Percentiles rank a stretch among this genome's conserved stretches.
Evolutionary conservation across 176 grass and related monocot genomes (phyloP).

Genomic region (Coix lacrymajobi): DNA sequence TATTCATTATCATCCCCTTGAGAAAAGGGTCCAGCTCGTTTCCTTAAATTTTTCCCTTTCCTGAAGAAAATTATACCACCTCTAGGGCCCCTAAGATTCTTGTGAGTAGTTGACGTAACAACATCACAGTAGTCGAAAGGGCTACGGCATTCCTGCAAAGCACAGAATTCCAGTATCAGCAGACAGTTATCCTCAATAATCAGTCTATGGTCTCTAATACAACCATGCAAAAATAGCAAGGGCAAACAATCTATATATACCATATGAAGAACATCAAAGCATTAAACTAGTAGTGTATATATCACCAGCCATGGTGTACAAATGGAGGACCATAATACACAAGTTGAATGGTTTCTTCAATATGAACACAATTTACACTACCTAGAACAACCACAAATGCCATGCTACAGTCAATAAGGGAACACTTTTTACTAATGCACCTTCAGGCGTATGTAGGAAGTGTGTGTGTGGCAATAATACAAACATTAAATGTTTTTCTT

Average conservation of each 20-base stretch:
- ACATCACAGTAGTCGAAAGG: conserved; percentile 97
- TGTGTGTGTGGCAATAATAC: not conserved
- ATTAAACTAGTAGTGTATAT: not conserved
- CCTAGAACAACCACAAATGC: not conserved
- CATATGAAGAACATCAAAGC: conserved; percentile 2
- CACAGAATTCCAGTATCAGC: conserved; percentile 12
- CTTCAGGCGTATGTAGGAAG: not conserved
- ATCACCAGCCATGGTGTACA: not conserved
- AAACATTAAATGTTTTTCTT: not conserved
- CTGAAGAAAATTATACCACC: conserved; percentile 97
- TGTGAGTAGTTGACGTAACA: conserved; percentile 95
- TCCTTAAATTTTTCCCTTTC: conserved; percentile 66
- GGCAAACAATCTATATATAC: not conserved
- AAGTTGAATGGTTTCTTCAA: not conserved
- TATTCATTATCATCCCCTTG: conserved; percentile 72
- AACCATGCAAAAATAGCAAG: not conserved
- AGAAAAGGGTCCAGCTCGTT: conserved; percentile 26
- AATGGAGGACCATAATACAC: not conserved
- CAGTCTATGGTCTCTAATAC: not conserved
- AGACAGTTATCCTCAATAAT: not conserved
- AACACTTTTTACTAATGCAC: not conserved
- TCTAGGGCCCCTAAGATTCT: conserved; percentile 88
- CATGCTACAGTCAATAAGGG: not conserved
- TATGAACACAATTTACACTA: not conserved
- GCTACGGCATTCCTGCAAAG: conserved; percentile 66